Percentiles rank a stretch among this genome's conserved stretches.
Conservation (phyloP, 108 stramenopile genomes). For the Skeletonema tropicum region DNA sequence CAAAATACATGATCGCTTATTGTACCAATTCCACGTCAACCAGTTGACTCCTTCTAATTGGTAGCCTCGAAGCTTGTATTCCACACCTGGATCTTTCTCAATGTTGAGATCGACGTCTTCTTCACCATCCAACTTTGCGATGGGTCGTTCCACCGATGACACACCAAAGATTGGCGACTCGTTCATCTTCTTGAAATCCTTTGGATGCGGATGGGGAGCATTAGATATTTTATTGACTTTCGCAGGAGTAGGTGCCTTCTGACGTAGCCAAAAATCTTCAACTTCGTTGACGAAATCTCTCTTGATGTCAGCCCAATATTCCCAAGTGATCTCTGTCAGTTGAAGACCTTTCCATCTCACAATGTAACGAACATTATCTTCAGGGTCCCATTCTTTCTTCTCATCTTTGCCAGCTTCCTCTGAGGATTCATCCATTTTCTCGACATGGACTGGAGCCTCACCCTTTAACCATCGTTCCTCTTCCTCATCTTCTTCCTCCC, state of each 20-base stretch:
- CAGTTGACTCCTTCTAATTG: slow-evolving; percentile 98
- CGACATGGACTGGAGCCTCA: slow-evolving; percentile 1
- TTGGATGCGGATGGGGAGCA: slow-evolving; percentile 70
- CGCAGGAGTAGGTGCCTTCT: slow-evolving; percentile 64
- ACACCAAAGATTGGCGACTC: slow-evolving; percentile 79
- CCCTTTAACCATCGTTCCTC: slow-evolving; percentile 53
- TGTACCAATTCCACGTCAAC: slow-evolving; percentile 95
- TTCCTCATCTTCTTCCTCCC: slow-evolving; percentile 61
- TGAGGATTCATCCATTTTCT: not conserved
- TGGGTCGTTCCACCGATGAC: slow-evolving; percentile 54
- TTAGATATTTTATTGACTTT: slow-evolving; percentile 39
- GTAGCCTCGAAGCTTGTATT: slow-evolving; percentile 88
- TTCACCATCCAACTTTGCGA: slow-evolving; percentile 51
- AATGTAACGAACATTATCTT: slow-evolving; percentile 88
- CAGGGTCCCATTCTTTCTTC: slow-evolving; percentile 80
- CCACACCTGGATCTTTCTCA: slow-evolving; percentile 38
- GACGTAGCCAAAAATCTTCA: slow-evolving; percentile 85
- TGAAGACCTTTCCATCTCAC: slow-evolving; percentile 87
- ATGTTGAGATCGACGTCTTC: slow-evolving; percentile 52
- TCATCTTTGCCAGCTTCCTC: slow-evolving; percentile 15
- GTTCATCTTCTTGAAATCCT: slow-evolving; percentile 77
- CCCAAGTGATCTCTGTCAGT: slow-evolving; percentile 86
- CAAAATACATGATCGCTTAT: slow-evolving; percentile 91
- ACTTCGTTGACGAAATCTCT: slow-evolving; percentile 79
- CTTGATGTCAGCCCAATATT: slow-evolving; percentile 89